A percentile compares a stretch with the other conserved stretches of the same genome.
These are phyloP conservation scores for Groenewaldozyma sp. DNA, from an alignment of 1,139 yeast species.

Conservation along the genomic window DNA sequence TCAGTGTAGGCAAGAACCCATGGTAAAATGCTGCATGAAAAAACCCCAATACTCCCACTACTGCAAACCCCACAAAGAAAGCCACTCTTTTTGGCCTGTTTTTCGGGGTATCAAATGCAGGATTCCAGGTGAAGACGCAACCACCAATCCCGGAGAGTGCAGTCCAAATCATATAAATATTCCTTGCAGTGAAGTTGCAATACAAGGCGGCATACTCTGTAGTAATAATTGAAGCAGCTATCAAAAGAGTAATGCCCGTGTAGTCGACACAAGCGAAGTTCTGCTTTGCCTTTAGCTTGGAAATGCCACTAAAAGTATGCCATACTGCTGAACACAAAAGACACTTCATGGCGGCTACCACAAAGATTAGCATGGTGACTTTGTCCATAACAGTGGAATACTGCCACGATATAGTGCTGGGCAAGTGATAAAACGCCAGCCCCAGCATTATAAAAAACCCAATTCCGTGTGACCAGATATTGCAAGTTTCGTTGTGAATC, in stretches of 20 bases:
- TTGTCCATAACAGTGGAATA: slow-evolving; percentile 41
- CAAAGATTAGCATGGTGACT: slow-evolving; percentile 50
- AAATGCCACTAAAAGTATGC: slow-evolving; percentile 87
- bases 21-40: slow-evolving; percentile 47
- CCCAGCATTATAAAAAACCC: slow-evolving; percentile 57
- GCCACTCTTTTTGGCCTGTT: slow-evolving; percentile 69
- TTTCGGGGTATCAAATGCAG: slow-evolving; percentile 80
- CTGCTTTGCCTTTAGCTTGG: slow-evolving; percentile 52
- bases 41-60: slow-evolving; percentile 62
- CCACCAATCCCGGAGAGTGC: slow-evolving; percentile 62
- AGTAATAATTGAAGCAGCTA: slow-evolving; percentile 82
- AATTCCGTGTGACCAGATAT: slow-evolving; percentile 84
- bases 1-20: slow-evolving; percentile 45
- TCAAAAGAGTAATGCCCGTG: slow-evolving; percentile 84
- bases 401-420: slow-evolving; percentile 36
- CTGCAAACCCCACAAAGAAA: slow-evolving; percentile 76
- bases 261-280: slow-evolving; percentile 90
- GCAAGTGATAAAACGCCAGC: slow-evolving; percentile 53
- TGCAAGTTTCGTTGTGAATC: slow-evolving; percentile 82
- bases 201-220: slow-evolving; percentile 76
- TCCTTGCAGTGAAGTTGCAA: slow-evolving; percentile 44
- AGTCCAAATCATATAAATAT: slow-evolving; percentile 51
- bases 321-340: slow-evolving; percentile 70
- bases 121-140: slow-evolving; percentile 78
- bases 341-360: slow-evolving; percentile 69